These are phyloP conservation scores for Backusella australiensis DNA, from an alignment of 192 early-diverging fungal species.

Conservation along the genomic window DNA sequence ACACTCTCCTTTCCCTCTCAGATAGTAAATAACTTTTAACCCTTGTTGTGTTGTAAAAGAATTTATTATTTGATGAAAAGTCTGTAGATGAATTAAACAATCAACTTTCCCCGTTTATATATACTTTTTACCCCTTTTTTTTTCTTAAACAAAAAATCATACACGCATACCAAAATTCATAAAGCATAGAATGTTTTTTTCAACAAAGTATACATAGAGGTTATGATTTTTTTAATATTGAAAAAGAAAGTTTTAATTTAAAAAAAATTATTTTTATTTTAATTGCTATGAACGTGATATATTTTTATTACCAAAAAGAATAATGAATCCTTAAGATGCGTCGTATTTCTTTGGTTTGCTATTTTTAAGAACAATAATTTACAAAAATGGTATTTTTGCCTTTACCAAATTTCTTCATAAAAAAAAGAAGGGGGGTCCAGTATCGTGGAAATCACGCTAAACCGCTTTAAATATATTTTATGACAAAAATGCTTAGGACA, in stretches of 20 bases:
- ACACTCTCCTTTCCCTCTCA: background rate
- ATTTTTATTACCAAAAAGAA: background rate
- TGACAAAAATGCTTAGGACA: no score
- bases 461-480: background rate
- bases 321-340: background rate
- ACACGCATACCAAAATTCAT: constrained; percentile 7
- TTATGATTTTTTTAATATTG: background rate
- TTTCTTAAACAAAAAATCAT: background rate
- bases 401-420: background rate
- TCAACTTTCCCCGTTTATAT: constrained; percentile 7
- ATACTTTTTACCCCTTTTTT: background rate
- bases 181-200: constrained; percentile 7
- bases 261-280: background rate
- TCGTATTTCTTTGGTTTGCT: background rate
- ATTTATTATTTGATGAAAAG: constrained; percentile 6
- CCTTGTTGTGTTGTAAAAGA: background rate
- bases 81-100: constrained; percentile 14
- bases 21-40: background rate
- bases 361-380: constrained; percentile 1
- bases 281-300: background rate
- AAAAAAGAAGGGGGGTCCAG: background rate
- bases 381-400: background rate
- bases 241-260: background rate
- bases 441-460: background rate
- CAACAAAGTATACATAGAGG: background rate